Evolutionary conservation across 345 rosid species (phyloP).

Genomic region (Eucalyptus tenuipes): DNA sequence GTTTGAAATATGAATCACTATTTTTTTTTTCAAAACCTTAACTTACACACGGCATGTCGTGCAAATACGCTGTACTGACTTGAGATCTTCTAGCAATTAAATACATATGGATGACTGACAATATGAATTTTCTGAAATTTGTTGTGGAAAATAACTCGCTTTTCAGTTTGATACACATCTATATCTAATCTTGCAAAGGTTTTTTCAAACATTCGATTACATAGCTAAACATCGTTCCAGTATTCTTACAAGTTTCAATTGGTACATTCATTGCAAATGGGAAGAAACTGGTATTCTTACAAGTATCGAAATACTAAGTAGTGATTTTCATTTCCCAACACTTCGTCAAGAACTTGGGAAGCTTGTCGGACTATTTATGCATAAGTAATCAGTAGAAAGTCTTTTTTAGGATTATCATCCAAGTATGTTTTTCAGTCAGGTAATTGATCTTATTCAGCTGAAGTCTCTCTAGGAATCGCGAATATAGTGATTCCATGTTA

Average conservation of each 20-base stretch:
- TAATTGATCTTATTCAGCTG: not conserved
- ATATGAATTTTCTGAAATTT: not conserved
- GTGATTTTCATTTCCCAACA: not conserved
- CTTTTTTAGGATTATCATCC: not conserved
- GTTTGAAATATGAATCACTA: not conserved
- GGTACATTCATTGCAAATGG: slow-evolving; percentile 16
- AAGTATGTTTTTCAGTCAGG: not conserved
- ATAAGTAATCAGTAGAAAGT: not conserved
- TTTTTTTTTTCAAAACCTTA: not conserved
- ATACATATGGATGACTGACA: not conserved
- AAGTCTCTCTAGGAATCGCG: not conserved
- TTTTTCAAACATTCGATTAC: not conserved
- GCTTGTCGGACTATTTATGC: not conserved
- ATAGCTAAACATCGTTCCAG: not conserved
- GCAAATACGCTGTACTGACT: not conserved
- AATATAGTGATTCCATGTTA: not conserved
- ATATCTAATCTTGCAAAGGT: not conserved
- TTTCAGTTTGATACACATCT: not conserved
- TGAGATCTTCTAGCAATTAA: not conserved
- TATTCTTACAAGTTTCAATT: not conserved
- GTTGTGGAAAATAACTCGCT: not conserved
- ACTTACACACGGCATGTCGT: not conserved
- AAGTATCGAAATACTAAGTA: slow-evolving; percentile 9
- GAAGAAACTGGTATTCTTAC: slow-evolving; percentile 44
- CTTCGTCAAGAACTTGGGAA: not conserved